Base-by-base conservation (phyloP, 2,329 filamentous ascomycete genomes). In the Simplicillium sp. region DNA sequence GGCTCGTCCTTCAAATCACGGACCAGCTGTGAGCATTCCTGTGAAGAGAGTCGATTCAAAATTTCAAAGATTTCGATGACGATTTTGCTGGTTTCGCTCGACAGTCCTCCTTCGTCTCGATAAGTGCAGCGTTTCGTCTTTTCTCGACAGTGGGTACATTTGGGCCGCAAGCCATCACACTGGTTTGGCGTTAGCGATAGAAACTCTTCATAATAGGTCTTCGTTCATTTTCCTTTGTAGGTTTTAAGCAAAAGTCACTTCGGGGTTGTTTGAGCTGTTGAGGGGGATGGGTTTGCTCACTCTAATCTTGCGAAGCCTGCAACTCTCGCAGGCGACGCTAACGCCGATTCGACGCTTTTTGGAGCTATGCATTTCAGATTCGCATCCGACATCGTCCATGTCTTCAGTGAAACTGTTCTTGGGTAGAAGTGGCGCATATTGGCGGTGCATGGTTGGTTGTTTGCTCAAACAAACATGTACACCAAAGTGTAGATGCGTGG, bases 51-150 rank as follows among this genome's bases (percentile, higher is more conserved):
- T 13, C 45, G 40, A 29, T 47, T 49, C 4, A 59, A 38, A 2
- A 54, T 45, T 9, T 52, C 45, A 4, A 58, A 32, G 2, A 59
- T 16, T 32, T 60, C 55, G 2, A 47, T n/a, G 18, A 36, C 13
- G 20, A 39, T 16, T 29, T 44, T 41, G n/a, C 37, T 45, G 7
- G 42, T 39, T 14, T 45, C 44, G 13, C 35, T 35, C 7, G 41
- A 40, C 36, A 43, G 16, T 7, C 37, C 34, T 2, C 35, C 17
- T 12, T 51, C 49, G 32, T 53, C 48, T 20, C 44, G 34, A 34
- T 50, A 54, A 33, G 34, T 40, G 34, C 52, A 54, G 1, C 34
- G 33, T 20, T 32, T 29, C 11, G 39, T 42, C 36, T 44, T 44
- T 11, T 45, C 49, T 9, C 29, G 36, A 35, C 52, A 54, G 2